Percentiles rank a stretch among this genome's conserved stretches.
Evolutionary conservation across 2,329 filamentous ascomycete genomes (phyloP).

Genomic region (Aspergillus glaucus): DNA sequence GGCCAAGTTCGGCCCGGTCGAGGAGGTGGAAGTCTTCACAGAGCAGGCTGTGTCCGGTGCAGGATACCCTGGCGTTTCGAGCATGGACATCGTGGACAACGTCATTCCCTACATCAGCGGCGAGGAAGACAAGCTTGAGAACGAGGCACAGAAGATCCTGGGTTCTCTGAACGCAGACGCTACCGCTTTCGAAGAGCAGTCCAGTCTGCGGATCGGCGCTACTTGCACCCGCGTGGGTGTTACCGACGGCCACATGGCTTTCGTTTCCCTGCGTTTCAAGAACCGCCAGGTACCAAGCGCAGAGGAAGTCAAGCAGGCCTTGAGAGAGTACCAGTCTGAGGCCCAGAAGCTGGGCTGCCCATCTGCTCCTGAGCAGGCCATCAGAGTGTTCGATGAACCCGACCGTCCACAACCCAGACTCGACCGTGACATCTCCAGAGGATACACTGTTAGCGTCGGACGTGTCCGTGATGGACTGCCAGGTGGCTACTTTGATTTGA

Average conservation of each 20-base stretch:
- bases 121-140: slow-evolving; percentile 94
- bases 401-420: slow-evolving; percentile 88
- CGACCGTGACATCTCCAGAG: slow-evolving; percentile 75
- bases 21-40: slow-evolving; percentile 77
- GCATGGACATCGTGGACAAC: slow-evolving; percentile 95
- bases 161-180: slow-evolving; percentile 64
- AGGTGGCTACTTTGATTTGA: slow-evolving; percentile 84
- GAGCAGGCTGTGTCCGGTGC: slow-evolving; percentile 92
- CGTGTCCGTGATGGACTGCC: slow-evolving; percentile 73
- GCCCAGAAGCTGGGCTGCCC: slow-evolving; percentile 78
- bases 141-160: slow-evolving; percentile 90
- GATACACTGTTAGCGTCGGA: slow-evolving; percentile 88
- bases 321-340: slow-evolving; percentile 76
- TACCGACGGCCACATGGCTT: slow-evolving; percentile 91
- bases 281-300: slow-evolving; percentile 66
- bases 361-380: slow-evolving; percentile 73
- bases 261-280: slow-evolving; percentile 78
- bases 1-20: slow-evolving; percentile 72
- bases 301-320: slow-evolving; percentile 69
- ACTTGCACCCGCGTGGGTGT: slow-evolving; percentile 94
- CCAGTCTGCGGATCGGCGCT: slow-evolving; percentile 68
- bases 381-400: slow-evolving; percentile 81
- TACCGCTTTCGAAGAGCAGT: slow-evolving; percentile 71
- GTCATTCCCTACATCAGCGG: slow-evolving; percentile 89
- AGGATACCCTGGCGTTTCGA: slow-evolving; percentile 61